phyloP scores from a whole-genome alignment of 805 yeast genomes.

The Osmozyma mogii region DNA sequence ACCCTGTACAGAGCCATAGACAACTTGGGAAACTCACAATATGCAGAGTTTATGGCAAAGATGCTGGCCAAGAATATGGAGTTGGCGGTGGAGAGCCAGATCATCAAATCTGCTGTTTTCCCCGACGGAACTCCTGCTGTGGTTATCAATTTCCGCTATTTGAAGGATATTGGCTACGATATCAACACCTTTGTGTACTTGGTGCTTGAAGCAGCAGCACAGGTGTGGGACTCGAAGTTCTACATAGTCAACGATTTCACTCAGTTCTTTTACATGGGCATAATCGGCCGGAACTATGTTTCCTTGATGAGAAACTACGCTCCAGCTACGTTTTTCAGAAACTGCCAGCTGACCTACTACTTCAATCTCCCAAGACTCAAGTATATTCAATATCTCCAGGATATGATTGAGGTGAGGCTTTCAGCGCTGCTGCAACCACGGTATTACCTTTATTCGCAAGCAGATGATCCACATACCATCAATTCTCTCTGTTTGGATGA shows the following conservation, averaged over 20 bases:
- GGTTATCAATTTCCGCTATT: constrained; percentile 38
- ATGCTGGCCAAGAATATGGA: constrained; percentile 49
- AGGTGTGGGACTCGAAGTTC: constrained; percentile 64
- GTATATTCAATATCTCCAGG: constrained; percentile 14
- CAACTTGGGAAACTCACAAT: constrained; percentile 40
- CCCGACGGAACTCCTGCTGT: constrained; percentile 68
- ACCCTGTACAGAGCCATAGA: constrained; percentile 36
- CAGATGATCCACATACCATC: constrained; percentile 25
- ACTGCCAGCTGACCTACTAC: constrained; percentile 48
- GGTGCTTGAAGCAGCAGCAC: constrained; percentile 55
- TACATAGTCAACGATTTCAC: constrained; percentile 65
- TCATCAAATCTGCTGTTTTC: constrained; percentile 58
- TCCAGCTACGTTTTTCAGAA: constrained; percentile 43
- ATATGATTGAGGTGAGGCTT: constrained; percentile 14
- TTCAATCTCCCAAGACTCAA: constrained; percentile 37
- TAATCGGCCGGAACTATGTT: constrained; percentile 22
- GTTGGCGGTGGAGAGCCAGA: constrained; percentile 31
- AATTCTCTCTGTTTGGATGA: constrained; percentile 29
- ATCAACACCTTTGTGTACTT: constrained; percentile 49
- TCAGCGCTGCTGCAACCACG: constrained; percentile 10
- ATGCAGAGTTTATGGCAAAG: constrained; percentile 69
- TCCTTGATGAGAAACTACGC: constrained; percentile 34
- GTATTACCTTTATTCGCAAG: constrained; percentile 26
- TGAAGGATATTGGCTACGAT: constrained; percentile 30
- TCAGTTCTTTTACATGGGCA: constrained; percentile 33